A percentile compares a stretch with the other conserved stretches of the same genome.
These are phyloP conservation scores for Zymoseptoria passerinii DNA, from an alignment of 2,329 filamentous ascomycete genomes.

Conservation along the genomic window DNA sequence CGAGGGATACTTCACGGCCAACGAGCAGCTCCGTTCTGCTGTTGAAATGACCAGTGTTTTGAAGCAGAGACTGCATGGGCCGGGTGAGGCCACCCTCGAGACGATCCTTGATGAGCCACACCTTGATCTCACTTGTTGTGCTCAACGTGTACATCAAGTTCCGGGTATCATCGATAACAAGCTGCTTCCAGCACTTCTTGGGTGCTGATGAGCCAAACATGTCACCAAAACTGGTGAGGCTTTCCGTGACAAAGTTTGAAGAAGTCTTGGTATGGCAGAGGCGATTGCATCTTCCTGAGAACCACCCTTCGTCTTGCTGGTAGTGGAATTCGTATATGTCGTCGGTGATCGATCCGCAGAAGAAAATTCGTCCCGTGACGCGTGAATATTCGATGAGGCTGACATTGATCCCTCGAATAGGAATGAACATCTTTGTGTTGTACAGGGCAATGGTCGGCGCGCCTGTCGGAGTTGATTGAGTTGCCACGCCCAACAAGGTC, in stretches of 20 bases:
- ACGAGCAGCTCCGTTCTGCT: constrained; percentile 62
- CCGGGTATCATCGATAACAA: constrained; percentile 80
- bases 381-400: constrained; percentile 68
- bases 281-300: constrained; percentile 73
- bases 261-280: constrained; percentile 49
- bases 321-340: constrained; percentile 93
- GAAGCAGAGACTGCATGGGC: constrained; percentile 46
- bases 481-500: constrained; percentile 73
- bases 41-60: constrained; percentile 79
- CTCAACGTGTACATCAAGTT: constrained; percentile 88
- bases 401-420: constrained; percentile 62
- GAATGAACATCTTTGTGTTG: constrained; percentile 76
- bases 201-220: constrained; percentile 28
- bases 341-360: constrained; percentile 69
- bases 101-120: constrained; percentile 70
- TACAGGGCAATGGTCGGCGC: constrained; percentile 70
- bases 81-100: constrained; percentile 50
- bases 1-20: constrained; percentile 58
- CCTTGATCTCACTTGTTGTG: constrained; percentile 76
- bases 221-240: constrained; percentile 24
- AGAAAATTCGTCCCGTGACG: constrained; percentile 84
- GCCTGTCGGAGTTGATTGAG: constrained; percentile 55
- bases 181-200: constrained; percentile 61
- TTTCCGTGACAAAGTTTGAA: constrained; percentile 37
- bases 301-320: constrained; percentile 96